A percentile compares a stretch with the other conserved stretches of the same genome.
Evolutionary conservation across 768 basidiomycete species (phyloP).

Genomic region (Ephemerocybe angulata): DNA sequence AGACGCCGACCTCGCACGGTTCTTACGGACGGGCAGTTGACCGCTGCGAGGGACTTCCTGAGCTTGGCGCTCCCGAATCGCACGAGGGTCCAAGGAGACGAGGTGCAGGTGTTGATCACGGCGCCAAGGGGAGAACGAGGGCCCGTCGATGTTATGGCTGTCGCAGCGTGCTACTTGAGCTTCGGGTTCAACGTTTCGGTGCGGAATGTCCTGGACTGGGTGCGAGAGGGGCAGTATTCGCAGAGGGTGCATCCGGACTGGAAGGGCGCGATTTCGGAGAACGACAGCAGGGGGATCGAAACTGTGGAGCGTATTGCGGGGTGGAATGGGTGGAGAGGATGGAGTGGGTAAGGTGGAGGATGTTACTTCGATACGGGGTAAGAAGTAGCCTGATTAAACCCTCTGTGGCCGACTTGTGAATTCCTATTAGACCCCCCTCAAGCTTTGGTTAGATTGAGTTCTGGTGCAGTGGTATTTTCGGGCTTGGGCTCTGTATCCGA

Average conservation of each 20-base stretch:
- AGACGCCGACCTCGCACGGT: constrained; percentile 7
- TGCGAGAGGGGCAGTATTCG: not conserved
- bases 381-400: too few relatives aligned
- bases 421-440: too few relatives aligned
- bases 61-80: constrained; percentile 36
- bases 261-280: too few relatives aligned
- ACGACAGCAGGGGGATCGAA: too few relatives aligned
- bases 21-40: constrained; percentile 33
- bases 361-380: too few relatives aligned
- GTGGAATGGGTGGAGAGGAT: too few relatives aligned
- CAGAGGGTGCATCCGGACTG: not conserved
- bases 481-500: not conserved
- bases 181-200: constrained; percentile 22
- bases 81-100: constrained; percentile 16
- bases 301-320: too few relatives aligned
- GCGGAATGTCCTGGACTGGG: constrained; percentile 16
- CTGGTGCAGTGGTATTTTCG: not conserved
- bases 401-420: too few relatives aligned
- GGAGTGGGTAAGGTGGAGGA: too few relatives aligned
- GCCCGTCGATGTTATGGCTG: constrained; percentile 22
- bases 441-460: not conserved
- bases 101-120: constrained; percentile 18
- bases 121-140: constrained; percentile 16
- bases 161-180: constrained; percentile 21
- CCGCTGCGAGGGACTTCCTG: constrained; percentile 42